Conservation (phyloP, 371 early-diverging fungal species). For the Homolaphlyctis polyrhiza region DNA sequence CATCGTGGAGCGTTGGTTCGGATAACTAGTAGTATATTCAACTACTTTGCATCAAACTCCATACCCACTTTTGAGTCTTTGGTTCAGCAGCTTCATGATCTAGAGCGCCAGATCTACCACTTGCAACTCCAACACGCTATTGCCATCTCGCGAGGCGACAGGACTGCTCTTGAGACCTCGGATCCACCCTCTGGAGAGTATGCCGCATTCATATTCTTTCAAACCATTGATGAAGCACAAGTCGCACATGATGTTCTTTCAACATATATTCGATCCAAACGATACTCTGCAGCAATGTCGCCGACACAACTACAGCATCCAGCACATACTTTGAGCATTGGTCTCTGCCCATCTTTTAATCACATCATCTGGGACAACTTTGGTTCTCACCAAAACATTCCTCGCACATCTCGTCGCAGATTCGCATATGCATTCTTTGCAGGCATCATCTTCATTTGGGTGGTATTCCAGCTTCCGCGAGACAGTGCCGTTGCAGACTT, state of each 20-base stretch:
- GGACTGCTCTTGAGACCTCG: too few species aligned
- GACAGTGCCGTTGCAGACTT: too few species aligned
- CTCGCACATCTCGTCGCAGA: slow-evolving; percentile 53
- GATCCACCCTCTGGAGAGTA: too few species aligned
- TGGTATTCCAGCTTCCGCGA: slow-evolving; percentile 64
- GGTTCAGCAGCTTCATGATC: slow-evolving; percentile 53
- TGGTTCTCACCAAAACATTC: too few species aligned
- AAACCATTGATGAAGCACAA: slow-evolving; percentile 59
- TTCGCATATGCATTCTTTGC: slow-evolving; percentile 52
- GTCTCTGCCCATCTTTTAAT: slow-evolving; percentile 65
- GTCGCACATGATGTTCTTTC: slow-evolving; percentile 41
- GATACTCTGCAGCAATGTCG: too few species aligned
- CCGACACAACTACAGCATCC: too few species aligned
- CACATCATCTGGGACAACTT: slow-evolving; percentile 80
- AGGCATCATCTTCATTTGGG: slow-evolving; percentile 59
- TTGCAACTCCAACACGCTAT: slow-evolving; percentile 43
- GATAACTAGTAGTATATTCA: too few species aligned
- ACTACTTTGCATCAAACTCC: slow-evolving; percentile 50
- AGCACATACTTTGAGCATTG: too few species aligned
- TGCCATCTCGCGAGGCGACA: slow-evolving; percentile 50
- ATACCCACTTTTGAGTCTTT: slow-evolving; percentile 78
- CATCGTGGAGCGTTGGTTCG: too few species aligned
- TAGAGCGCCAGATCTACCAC: slow-evolving; percentile 63
- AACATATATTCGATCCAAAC: too few species aligned
- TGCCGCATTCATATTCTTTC: slow-evolving; percentile 72